These are phyloP conservation scores for Vishniacozyma victoriae DNA, from an alignment of 768 basidiomycete genomes.

Conservation along the genomic window DNA sequence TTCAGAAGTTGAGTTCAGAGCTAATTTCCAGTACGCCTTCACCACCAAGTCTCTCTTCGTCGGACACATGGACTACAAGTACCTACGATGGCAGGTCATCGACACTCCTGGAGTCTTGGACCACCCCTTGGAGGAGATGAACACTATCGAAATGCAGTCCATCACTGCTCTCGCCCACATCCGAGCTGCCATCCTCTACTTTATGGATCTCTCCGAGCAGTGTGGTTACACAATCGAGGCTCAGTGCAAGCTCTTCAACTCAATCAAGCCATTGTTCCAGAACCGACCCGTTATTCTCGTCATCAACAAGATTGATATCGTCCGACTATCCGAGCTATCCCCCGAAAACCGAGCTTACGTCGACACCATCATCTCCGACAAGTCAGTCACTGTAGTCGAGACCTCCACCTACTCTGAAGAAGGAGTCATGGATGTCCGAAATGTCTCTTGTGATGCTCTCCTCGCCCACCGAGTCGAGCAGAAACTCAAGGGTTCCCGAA, in stretches of 20 bases:
- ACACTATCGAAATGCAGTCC: slow-evolving; percentile 99
- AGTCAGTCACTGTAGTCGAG: slow-evolving; percentile 66
- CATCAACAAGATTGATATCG: slow-evolving; percentile 96
- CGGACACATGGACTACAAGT: slow-evolving; percentile 97
- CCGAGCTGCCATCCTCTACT: slow-evolving; percentile 89
- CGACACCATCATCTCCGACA: slow-evolving; percentile 69
- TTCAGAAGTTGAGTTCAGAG: not conserved
- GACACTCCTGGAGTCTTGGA: slow-evolving; percentile 98
- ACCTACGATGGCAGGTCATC: slow-evolving; percentile 98
- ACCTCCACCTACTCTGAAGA: slow-evolving; percentile 95
- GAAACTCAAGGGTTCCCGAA: slow-evolving; percentile 89
- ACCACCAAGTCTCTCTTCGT: slow-evolving; percentile 98
- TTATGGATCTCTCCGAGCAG: slow-evolving; percentile 98
- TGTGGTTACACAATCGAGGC: slow-evolving; percentile 97
- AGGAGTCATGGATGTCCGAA: slow-evolving; percentile 94
- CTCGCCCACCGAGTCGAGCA: slow-evolving; percentile 89
- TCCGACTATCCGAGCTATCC: slow-evolving; percentile 73
- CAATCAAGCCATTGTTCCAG: slow-evolving; percentile 93
- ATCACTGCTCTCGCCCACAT: slow-evolving; percentile 93
- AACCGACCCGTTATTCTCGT: slow-evolving; percentile 91
- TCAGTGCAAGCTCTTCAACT: slow-evolving; percentile 97
- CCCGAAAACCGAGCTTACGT: slow-evolving; percentile 71
- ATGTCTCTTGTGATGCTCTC: slow-evolving; percentile 88
- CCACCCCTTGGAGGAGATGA: slow-evolving; percentile 98
- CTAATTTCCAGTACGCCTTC: slow-evolving; percentile 66